Percentiles rank a stretch among this genome's conserved stretches.
Conservation (phyloP, 2,329 filamentous ascomycete species). For the Ascochyta koolunga region DNA sequence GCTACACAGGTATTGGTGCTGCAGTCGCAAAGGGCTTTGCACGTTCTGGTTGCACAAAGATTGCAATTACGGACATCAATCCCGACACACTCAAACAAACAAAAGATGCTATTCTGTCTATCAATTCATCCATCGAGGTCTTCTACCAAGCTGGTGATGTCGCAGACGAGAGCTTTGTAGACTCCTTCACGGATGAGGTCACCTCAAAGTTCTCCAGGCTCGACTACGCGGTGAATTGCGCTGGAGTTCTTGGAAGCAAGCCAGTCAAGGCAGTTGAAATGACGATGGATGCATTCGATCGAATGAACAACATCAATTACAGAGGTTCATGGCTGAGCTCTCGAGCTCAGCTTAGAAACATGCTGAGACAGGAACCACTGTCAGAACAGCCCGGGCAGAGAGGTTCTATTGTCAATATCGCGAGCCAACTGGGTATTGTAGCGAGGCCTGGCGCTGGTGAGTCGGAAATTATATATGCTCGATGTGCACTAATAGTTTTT, state of each 20-base stretch:
- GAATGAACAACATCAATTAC: slow-evolving; percentile 63
- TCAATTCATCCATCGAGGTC: slow-evolving; percentile 38
- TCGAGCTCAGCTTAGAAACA: slow-evolving; percentile 56
- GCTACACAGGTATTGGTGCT: slow-evolving; percentile 59
- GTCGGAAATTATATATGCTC: neutral
- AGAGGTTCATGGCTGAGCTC: slow-evolving; percentile 64
- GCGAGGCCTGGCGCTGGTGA: slow-evolving; percentile 32
- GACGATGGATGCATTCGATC: slow-evolving; percentile 57
- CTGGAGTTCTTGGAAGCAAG: slow-evolving; percentile 56
- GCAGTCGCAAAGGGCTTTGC: slow-evolving; percentile 60
- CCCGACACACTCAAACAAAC: slow-evolving; percentile 50
- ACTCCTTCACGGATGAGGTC: slow-evolving; percentile 49
- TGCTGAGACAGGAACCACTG: slow-evolving; percentile 59
- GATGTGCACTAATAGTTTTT: slow-evolving; percentile 10
- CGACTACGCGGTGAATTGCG: slow-evolving; percentile 64
- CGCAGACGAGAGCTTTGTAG: slow-evolving; percentile 54
- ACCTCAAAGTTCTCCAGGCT: slow-evolving; percentile 52
- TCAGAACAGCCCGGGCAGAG: slow-evolving; percentile 41
- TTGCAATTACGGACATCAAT: slow-evolving; percentile 61
- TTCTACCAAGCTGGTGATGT: slow-evolving; percentile 55
- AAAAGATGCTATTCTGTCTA: slow-evolving; percentile 25
- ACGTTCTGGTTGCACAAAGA: slow-evolving; percentile 55
- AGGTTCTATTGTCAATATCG: slow-evolving; percentile 62
- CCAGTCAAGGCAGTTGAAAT: slow-evolving; percentile 55
- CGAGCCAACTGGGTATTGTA: slow-evolving; percentile 58